Conservation (phyloP, 2,329 filamentous ascomycete genomes). For the Pyricularia grisea region DNA sequence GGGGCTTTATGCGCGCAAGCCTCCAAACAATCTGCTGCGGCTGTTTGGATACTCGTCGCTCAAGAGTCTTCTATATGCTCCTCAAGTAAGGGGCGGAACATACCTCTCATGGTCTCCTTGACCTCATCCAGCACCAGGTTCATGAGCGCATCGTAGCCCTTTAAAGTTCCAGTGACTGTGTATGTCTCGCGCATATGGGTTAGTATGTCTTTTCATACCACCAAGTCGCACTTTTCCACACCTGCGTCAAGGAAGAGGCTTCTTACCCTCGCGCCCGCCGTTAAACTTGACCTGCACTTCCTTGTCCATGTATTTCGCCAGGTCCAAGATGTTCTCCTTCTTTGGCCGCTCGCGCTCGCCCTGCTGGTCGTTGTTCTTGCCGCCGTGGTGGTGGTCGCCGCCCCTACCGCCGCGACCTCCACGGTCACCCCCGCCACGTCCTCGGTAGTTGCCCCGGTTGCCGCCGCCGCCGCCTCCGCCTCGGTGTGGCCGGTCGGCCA, state of each 20-base stretch:
- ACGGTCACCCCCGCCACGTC: not conserved
- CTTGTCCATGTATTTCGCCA: slow-evolving; percentile 97
- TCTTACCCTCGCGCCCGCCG: slow-evolving; percentile 77
- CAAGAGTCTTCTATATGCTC: not conserved
- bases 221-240: not conserved
- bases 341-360: slow-evolving; percentile 65
- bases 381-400: not conserved
- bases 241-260: too few relatives aligned
- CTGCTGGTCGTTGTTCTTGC: slow-evolving; percentile 14
- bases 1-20: not conserved
- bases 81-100: slow-evolving; percentile 12
- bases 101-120: slow-evolving; percentile 81
- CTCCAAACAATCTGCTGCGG: not conserved
- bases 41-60: not conserved
- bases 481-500: not conserved
- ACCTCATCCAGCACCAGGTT: slow-evolving; percentile 95
- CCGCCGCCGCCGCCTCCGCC: not conserved
- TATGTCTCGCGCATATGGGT: not conserved
- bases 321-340: slow-evolving; percentile 97
- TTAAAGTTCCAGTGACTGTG: slow-evolving; percentile 76
- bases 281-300: slow-evolving; percentile 93
- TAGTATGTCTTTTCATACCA: not conserved
- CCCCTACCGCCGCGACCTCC: not conserved
- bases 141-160: slow-evolving; percentile 96
- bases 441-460: not conserved